Evolutionary conservation across 495 filamentous ascomycete species (phyloP).

Genomic region (Talaromyces thailandensis): DNA sequence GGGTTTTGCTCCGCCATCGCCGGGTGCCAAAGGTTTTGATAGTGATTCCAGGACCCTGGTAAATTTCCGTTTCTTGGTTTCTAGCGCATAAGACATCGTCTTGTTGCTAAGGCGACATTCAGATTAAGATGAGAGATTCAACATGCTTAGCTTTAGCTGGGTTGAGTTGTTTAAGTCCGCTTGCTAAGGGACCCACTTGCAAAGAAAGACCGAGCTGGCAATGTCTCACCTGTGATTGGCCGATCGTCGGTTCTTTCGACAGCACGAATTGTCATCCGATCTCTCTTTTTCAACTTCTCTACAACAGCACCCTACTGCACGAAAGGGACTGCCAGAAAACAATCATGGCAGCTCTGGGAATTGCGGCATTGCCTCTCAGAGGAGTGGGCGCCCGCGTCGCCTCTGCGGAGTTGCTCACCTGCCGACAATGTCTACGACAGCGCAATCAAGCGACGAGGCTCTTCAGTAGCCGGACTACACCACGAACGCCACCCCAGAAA

Average conservation of each 20-base stretch:
- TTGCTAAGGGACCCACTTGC: background rate
- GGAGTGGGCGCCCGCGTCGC: conserved; percentile 38
- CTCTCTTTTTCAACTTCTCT: background rate
- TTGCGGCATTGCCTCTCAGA: conserved; percentile 22
- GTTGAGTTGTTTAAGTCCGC: background rate
- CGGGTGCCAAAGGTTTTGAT: conserved; percentile 26
- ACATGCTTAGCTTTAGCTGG: background rate
- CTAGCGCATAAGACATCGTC: conserved; percentile 42
- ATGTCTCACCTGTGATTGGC: conserved; percentile 1
- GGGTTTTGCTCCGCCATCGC: conserved; percentile 12
- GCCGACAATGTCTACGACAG: conserved; percentile 50
- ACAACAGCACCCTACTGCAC: background rate
- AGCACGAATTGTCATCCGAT: background rate
- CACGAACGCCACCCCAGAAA: conserved; percentile 18
- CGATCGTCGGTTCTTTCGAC: background rate
- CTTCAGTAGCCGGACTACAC: conserved; percentile 23
- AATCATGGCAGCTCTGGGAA: conserved; percentile 28
- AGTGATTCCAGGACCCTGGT: conserved; percentile 48
- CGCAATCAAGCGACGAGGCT: conserved; percentile 24
- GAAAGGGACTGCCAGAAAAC: background rate
- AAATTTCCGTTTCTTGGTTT: conserved; percentile 48
- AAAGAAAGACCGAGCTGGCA: background rate
- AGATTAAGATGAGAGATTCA: background rate
- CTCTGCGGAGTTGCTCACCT: conserved; percentile 46
- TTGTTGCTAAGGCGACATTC: background rate